These are phyloP conservation scores for Citrus sp. DNA, from an alignment of 345 rosid genomes.

Conservation along the genomic window DNA sequence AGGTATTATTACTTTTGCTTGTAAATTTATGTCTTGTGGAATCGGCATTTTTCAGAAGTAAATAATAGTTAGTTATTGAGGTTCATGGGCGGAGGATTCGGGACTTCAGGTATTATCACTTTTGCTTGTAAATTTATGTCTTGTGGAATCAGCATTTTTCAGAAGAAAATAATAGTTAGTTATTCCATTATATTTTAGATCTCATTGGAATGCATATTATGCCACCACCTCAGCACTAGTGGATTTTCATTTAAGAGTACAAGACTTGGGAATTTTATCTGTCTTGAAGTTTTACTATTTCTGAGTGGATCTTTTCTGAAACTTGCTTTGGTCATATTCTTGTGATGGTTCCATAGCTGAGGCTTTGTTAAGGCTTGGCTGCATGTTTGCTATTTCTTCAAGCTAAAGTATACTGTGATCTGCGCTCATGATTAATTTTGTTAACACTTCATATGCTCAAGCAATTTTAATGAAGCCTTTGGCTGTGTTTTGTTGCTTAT, in stretches of 20 bases:
- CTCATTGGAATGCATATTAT: not conserved
- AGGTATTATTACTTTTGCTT: conserved; percentile 40
- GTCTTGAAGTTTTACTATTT: not conserved
- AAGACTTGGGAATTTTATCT: not conserved
- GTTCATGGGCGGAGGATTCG: conserved; percentile 94
- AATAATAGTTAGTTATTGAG: conserved; percentile 56
- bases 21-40: not conserved
- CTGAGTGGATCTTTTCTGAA: not conserved
- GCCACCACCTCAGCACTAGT: not conserved
- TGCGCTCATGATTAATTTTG: not conserved
- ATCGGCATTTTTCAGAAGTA: not conserved
- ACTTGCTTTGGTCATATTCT: not conserved
- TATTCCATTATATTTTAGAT: not conserved
- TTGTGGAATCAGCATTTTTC: not conserved
- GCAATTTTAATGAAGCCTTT: not conserved
- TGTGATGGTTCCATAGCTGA: not conserved
- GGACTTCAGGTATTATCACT: conserved; percentile 67
- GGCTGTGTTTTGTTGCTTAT: not conserved
- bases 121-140: not conserved
- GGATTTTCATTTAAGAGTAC: not conserved
- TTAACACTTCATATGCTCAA: not conserved
- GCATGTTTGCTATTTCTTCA: not conserved
- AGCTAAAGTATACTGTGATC: not conserved
- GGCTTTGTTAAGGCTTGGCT: not conserved
- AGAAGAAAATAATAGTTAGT: not conserved